Evolutionary conservation across 2,329 filamentous ascomycete species (phyloP), one percentile per base, ranked within the genome.

Genomic region (Claviceps fusiformis): DNA sequence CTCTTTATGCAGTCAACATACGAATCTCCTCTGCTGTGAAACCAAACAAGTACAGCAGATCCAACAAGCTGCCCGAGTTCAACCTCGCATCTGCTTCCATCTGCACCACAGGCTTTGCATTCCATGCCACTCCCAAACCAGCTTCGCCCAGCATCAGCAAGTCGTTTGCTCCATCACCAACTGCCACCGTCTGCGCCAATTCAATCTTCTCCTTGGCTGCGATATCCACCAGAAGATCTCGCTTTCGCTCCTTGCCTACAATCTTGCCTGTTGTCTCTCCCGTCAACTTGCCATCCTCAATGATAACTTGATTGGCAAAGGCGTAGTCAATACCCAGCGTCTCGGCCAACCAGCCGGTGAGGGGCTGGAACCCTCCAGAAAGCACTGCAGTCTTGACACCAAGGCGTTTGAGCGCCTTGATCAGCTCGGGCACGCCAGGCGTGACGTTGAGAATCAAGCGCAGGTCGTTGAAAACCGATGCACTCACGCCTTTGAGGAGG

Each of bases 361-460:
- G 73, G 0, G 92, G 91, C 59, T 88, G 82, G 71, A 98, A 98
- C 0, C 93, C 93, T 48, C 93, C 93, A 39, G 89, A 95, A 37
- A 96, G 72, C 5, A 98, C 92, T 0, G 91, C 93, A 1, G 90
- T 89, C 71, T 88, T 92, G 70, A 87, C 86, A 8, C 92, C 92
- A 5, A 95, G 73, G 27, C 79, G 76, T 70, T 87, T 90, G 53
- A 98, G 73, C 0, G 84, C 86, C 57, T 71, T 78, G 59, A 95
- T 78, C 19, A 97, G 75, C 59, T 88, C 81, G 19, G 76, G 79
- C 1, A 89, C 91, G 7, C 93, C 93, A 11, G 82, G 82, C 0
- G 93, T 95, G 52, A 95, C 84, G 29, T 86, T 85, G 54, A 98
- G 82, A 0, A 86, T 78, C 0, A 80, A 75, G 62, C 86, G 83